A percentile compares a stretch with the other conserved stretches of the same genome.
phyloP scores from a whole-genome alignment of 495 filamentous ascomycete species.

The Penicillium salamii region DNA sequence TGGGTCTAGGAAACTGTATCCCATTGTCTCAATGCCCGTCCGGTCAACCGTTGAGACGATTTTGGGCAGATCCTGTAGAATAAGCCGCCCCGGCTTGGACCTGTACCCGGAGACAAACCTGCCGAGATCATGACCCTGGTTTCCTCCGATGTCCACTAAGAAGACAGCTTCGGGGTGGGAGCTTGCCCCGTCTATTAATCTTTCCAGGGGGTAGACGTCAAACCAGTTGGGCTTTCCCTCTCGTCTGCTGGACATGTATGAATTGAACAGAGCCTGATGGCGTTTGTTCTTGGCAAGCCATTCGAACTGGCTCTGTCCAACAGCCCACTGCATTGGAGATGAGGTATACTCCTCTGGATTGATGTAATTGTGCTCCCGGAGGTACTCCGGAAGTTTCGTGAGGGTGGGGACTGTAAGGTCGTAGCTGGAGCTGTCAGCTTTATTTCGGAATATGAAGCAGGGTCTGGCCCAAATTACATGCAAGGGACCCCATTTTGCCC shows the following conservation, averaged over 20 bases:
- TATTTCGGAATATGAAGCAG: neutral
- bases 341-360: slow-evolving; percentile 17
- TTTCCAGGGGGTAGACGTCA: slow-evolving; percentile 38
- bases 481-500: slow-evolving; percentile 18
- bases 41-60: neutral
- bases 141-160: slow-evolving; percentile 50
- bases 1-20: slow-evolving; percentile 16
- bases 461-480: slow-evolving; percentile 5
- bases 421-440: slow-evolving; percentile 8
- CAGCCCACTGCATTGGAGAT: slow-evolving; percentile 10
- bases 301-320: slow-evolving; percentile 13
- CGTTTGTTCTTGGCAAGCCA: slow-evolving; percentile 9
- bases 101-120: slow-evolving; percentile 16
- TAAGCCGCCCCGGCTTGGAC: slow-evolving; percentile 1
- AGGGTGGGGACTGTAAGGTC: slow-evolving; percentile 15
- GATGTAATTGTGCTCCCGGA: slow-evolving; percentile 9
- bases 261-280: slow-evolving; percentile 29
- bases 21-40: slow-evolving; percentile 4
- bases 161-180: slow-evolving; percentile 9
- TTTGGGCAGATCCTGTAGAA: slow-evolving; percentile 13
- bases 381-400: slow-evolving; percentile 17
- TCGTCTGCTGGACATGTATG: slow-evolving; percentile 40
- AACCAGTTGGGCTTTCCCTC: slow-evolving; percentile 41
- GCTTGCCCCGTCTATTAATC: slow-evolving; percentile 26
- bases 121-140: slow-evolving; percentile 42